Conservation (phyloP, 768 basidiomycete species). For the Pulveroboletus ravenelii region DNA sequence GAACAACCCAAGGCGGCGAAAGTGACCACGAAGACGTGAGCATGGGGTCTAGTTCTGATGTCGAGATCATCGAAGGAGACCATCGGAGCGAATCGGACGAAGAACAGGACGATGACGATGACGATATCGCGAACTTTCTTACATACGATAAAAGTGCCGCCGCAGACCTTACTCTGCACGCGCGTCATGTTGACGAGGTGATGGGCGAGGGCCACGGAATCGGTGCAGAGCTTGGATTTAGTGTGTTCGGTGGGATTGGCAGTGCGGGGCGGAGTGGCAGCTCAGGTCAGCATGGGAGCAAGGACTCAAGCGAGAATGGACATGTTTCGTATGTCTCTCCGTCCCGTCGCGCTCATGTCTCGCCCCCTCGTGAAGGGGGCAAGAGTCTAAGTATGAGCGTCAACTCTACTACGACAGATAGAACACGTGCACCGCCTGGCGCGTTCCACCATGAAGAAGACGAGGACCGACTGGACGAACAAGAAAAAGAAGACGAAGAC, state of each 20-base stretch:
- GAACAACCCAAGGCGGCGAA: conserved; percentile 1
- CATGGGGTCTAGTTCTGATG: conserved; percentile 19
- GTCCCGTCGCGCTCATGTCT: conserved; percentile 6
- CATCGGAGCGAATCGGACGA: not conserved
- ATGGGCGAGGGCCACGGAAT: conserved; percentile 5
- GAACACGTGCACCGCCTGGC: conserved; percentile 38
- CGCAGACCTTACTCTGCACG: conserved; percentile 17
- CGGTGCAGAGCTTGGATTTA: conserved; percentile 14
- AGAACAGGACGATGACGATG: conserved; percentile 10
- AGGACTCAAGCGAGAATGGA: not conserved
- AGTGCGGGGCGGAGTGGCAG: not conserved
- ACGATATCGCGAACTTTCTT: conserved; percentile 14
- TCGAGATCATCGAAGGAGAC: conserved; percentile 10
- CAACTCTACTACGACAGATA: conserved; percentile 11
- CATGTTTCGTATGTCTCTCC: conserved; percentile 3
- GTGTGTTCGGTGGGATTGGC: conserved; percentile 16
- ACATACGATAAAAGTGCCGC: conserved; percentile 14
- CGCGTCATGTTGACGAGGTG: conserved; percentile 4
- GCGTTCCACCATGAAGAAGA: conserved; percentile 35
- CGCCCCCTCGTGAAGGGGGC: conserved; percentile 9
- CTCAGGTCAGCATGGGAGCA: not conserved
- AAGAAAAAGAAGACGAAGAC: conserved; percentile 14
- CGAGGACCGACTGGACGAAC: not conserved
- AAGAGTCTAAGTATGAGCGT: conserved; percentile 11
- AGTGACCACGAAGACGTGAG: conserved; percentile 15